Evolutionary conservation across 2,329 filamentous ascomycete genomes (phyloP).

Genomic region (Chaetomiaceae sp.): DNA sequence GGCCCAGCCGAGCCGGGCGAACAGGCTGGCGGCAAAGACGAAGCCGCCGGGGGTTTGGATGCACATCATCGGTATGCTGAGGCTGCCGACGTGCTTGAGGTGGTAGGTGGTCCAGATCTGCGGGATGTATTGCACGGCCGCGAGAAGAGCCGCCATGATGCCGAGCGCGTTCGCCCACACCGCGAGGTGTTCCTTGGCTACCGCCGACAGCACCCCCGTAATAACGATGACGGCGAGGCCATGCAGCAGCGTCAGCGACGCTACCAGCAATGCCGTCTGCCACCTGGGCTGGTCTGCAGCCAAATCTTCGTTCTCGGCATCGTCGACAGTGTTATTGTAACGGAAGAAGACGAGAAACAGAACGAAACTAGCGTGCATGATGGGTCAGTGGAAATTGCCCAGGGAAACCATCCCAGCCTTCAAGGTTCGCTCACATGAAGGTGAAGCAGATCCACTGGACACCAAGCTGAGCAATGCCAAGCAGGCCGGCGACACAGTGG

Average conservation of each 20-base stretch:
- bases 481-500: slow-evolving; percentile 75
- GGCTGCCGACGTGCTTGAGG: slow-evolving; percentile 77
- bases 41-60: slow-evolving; percentile 94
- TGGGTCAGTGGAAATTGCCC: not conserved
- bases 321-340: slow-evolving; percentile 46
- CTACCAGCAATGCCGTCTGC: slow-evolving; percentile 72
- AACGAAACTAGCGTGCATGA: slow-evolving; percentile 61
- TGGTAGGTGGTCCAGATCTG: slow-evolving; percentile 90
- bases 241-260: slow-evolving; percentile 66
- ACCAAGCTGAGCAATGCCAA: slow-evolving; percentile 87
- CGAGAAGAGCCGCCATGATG: slow-evolving; percentile 68
- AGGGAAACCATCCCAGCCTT: slow-evolving; percentile 23
- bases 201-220: slow-evolving; percentile 60
- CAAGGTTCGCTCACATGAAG: slow-evolving; percentile 65
- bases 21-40: slow-evolving; percentile 80
- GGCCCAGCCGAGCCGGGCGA: slow-evolving; percentile 66
- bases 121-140: slow-evolving; percentile 85
- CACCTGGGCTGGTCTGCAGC: slow-evolving; percentile 54
- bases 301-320: slow-evolving; percentile 42
- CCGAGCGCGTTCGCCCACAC: slow-evolving; percentile 83
- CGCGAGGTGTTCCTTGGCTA: slow-evolving; percentile 57
- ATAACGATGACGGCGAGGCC: slow-evolving; percentile 65
- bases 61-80: slow-evolving; percentile 97
- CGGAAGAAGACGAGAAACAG: slow-evolving; percentile 96
- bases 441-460: slow-evolving; percentile 90